These are phyloP conservation scores for Entomortierella parvispora DNA, from an alignment of 192 early-diverging fungal genomes.

Conservation along the genomic window DNA sequence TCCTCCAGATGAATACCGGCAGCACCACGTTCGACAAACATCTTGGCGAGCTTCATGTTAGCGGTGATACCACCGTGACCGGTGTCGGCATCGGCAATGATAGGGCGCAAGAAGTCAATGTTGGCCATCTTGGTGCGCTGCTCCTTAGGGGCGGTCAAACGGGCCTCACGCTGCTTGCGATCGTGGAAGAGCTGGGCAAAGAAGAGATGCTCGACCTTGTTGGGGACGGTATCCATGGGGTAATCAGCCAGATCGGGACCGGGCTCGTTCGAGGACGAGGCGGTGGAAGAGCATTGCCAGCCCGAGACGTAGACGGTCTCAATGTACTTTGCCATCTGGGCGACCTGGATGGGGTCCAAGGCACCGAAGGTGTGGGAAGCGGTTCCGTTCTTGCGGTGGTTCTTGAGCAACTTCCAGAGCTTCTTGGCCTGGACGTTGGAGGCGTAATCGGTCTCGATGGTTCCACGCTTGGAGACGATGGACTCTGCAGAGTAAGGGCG, in stretches of 20 bases:
- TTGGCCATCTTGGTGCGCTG: constrained; percentile 77
- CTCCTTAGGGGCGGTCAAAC: constrained; percentile 71
- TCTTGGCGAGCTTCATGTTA: constrained; percentile 95
- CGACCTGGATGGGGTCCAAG: constrained; percentile 93
- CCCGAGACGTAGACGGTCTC: constrained; percentile 98
- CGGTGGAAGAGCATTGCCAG: constrained; percentile 98
- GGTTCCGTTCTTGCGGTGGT: constrained; percentile 80
- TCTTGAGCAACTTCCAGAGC: constrained; percentile 84
- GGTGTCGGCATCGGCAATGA: constrained; percentile 98
- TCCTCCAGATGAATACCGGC: constrained; percentile 95
- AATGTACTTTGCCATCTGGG: constrained; percentile 97
- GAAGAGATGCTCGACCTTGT: constrained; percentile 99
- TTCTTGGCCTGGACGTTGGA: constrained; percentile 94
- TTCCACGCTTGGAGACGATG: constrained; percentile 92
- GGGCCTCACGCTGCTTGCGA: constrained; percentile 92
- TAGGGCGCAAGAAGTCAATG: constrained; percentile 92
- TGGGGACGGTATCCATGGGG: constrained; percentile 97
- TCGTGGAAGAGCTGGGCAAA: constrained; percentile 98
- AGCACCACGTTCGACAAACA: constrained; percentile 97
- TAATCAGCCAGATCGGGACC: constrained; percentile 99
- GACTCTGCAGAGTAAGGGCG: constrained; percentile 89
- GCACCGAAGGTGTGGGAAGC: constrained; percentile 95
- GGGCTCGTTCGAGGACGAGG: constrained; percentile 94
- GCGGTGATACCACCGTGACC: constrained; percentile 99
- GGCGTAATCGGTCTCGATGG: constrained; percentile 73